phyloP scores from a whole-genome alignment of 495 filamentous ascomycete species.

The Xylaria longipes region DNA sequence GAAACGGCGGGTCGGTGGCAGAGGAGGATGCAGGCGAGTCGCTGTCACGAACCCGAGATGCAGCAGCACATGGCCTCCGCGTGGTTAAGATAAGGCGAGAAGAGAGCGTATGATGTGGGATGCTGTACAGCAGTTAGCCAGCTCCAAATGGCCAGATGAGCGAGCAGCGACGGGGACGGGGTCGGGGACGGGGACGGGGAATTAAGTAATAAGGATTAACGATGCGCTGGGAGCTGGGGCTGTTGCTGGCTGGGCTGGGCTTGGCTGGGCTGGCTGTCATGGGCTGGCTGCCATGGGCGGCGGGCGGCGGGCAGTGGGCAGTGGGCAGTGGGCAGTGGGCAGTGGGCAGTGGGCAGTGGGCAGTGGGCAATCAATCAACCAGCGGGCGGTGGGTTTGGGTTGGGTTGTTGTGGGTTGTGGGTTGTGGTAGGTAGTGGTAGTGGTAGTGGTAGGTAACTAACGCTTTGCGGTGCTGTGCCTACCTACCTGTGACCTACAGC shows the following conservation, averaged over 20 bases:
- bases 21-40: slow-evolving; percentile 22
- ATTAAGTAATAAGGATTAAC: slow-evolving; percentile 1
- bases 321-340: neutral
- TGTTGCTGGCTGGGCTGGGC: slow-evolving; percentile 3
- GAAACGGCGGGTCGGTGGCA: neutral
- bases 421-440: too few relatives aligned
- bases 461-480: neutral
- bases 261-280: slow-evolving; percentile 9
- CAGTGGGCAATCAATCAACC: neutral
- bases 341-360: neutral
- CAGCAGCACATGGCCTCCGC: slow-evolving; percentile 22
- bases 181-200: neutral
- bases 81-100: neutral
- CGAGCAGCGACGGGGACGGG: neutral
- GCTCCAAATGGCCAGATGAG: slow-evolving; percentile 16
- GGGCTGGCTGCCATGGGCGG: neutral
- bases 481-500: slow-evolving; percentile 2
- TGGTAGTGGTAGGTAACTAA: too few relatives aligned
- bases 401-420: slow-evolving; percentile 7
- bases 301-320: neutral
- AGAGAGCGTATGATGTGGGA: slow-evolving; percentile 22
- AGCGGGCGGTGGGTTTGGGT: slow-evolving; percentile 6
- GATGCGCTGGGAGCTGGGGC: neutral
- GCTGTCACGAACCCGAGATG: slow-evolving; percentile 19
- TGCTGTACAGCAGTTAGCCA: slow-evolving; percentile 14